Percentiles rank a stretch among this genome's conserved stretches.
Evolutionary conservation across 225 moss, liverwort and hornwort genomes (phyloP).

Genomic region (Pseudoscleropodium purum): DNA sequence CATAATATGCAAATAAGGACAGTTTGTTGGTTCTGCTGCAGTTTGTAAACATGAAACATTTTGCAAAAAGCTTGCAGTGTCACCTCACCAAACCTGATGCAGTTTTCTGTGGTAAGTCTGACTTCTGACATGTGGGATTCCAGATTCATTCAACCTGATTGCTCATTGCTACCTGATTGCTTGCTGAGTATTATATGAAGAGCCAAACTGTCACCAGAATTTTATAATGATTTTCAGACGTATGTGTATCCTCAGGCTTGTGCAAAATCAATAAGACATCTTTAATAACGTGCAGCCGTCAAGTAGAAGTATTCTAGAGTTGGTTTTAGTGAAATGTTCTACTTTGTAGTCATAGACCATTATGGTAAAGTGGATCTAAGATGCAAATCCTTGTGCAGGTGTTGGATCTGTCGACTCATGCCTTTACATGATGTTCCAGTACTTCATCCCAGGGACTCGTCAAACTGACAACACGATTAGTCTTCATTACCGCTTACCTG

Average conservation of each 20-base stretch:
- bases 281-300: not conserved
- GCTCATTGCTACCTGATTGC: not conserved
- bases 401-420: conserved; percentile 73
- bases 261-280: not conserved
- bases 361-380: not conserved
- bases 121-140: not conserved
- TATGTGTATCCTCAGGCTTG: not conserved
- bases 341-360: not conserved
- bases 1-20: not conserved
- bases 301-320: not conserved
- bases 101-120: conserved; percentile 71
- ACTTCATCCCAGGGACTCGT: conserved; percentile 83
- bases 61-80: conserved; percentile 85
- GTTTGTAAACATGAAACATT: conserved; percentile 87
- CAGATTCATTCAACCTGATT: not conserved
- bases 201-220: not conserved
- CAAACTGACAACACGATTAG: conserved; percentile 87
- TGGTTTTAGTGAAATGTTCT: not conserved
- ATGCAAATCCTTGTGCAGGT: conserved; percentile 36
- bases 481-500: conserved; percentile 87
- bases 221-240: not conserved
- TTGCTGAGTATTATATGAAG: not conserved
- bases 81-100: conserved; percentile 92
- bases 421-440: conserved; percentile 97
- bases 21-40: conserved; percentile 13